Evolutionary conservation across 2,329 filamentous ascomycete species (phyloP).

Genomic region (Xylariaceae sp.): DNA sequence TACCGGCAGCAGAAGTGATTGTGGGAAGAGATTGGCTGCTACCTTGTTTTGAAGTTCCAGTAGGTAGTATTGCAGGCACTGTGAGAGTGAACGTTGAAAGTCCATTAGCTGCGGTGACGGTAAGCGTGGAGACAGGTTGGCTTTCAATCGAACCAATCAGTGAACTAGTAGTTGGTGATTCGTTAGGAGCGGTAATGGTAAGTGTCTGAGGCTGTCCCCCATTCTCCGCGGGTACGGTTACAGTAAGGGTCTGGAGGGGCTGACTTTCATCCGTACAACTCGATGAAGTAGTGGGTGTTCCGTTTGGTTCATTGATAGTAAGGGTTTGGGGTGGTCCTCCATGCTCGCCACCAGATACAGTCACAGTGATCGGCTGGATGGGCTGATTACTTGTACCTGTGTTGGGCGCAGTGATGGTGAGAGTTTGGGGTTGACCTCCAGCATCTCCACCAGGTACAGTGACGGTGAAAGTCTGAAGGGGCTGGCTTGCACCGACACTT

Average conservation of each 20-base stretch:
- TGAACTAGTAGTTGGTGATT: conserved; percentile 5
- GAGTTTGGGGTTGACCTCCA: conserved; percentile 6
- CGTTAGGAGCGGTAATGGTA: conserved; percentile 13
- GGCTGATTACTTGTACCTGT: background rate
- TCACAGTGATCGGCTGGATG: background rate
- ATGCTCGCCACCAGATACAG: background rate
- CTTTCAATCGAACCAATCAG: background rate
- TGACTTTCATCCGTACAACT: conserved; percentile 8
- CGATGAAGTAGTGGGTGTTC: conserved; percentile 11
- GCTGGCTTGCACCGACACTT: background rate
- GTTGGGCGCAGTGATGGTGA: conserved; percentile 13
- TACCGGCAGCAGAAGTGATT: conserved; percentile 16
- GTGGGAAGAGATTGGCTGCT: conserved; percentile 10
- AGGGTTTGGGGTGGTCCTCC: background rate
- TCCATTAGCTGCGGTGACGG: conserved; percentile 12
- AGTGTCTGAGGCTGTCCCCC: conserved; percentile 7
- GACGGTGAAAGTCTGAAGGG: conserved; percentile 5
- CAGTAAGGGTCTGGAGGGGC: conserved; percentile 6
- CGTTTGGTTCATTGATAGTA: conserved; percentile 9
- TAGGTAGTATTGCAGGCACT: conserved; percentile 8
- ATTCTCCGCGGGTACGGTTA: conserved; percentile 2
- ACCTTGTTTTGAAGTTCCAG: conserved; percentile 5
- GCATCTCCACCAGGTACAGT: conserved; percentile 4
- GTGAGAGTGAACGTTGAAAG: conserved; percentile 15
- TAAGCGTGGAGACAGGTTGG: conserved; percentile 10